Conservation (phyloP, 345 rosid genomes). For the Kernera saxatilis region DNA sequence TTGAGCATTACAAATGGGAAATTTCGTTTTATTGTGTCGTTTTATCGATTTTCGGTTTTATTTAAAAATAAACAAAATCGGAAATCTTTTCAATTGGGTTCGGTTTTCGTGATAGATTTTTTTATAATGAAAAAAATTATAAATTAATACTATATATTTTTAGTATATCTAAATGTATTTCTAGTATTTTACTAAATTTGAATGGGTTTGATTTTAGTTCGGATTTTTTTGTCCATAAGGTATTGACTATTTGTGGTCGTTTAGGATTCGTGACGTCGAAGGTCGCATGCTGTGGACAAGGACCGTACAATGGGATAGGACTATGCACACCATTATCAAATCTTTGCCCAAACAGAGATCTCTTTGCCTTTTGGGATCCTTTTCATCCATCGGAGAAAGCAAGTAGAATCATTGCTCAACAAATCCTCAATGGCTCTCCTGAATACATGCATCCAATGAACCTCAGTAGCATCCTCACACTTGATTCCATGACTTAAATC, state of each 20-base stretch:
- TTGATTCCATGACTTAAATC: slow-evolving; percentile 39
- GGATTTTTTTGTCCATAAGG: not conserved
- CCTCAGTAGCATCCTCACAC: slow-evolving; percentile 55
- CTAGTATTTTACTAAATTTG: not conserved
- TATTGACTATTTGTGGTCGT: not conserved
- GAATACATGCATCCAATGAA: slow-evolving; percentile 75
- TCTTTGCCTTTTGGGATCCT: slow-evolving; percentile 71
- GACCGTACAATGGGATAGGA: slow-evolving; percentile 70
- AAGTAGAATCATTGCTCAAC: slow-evolving; percentile 48
- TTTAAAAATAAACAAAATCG: too few species aligned
- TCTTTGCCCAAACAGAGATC: slow-evolving; percentile 52
- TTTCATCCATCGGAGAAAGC: slow-evolving; percentile 87
- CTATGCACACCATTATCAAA: slow-evolving; percentile 59
- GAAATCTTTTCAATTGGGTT: too few species aligned
- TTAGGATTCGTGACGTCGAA: slow-evolving; percentile 57
- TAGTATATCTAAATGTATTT: too few species aligned
- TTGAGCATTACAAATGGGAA: not conserved
- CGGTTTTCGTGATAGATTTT: too few species aligned
- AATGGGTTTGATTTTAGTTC: not conserved
- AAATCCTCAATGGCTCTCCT: slow-evolving; percentile 44
- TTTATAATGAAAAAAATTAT: too few species aligned
- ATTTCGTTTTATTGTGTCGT: not conserved
- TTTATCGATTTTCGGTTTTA: not conserved
- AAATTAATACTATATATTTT: too few species aligned
- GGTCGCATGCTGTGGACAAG: slow-evolving; percentile 86